These are phyloP conservation scores for Wallacemonas collosoma DNA, from an alignment of 208 protist species.

Conservation along the genomic window DNA sequence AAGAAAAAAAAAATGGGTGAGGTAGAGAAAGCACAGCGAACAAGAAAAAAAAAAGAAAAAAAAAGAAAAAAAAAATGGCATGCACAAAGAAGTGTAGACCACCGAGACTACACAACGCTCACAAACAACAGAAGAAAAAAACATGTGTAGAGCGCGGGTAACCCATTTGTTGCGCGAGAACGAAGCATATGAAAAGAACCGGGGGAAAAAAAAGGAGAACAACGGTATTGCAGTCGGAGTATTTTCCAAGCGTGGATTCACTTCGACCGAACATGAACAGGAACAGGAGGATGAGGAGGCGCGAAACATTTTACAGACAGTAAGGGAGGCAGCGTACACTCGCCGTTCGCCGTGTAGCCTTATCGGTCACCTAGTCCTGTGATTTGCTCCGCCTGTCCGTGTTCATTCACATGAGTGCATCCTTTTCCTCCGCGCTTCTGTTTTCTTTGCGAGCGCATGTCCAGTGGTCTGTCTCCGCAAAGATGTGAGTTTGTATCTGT, in stretches of 20 bases:
- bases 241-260: background rate
- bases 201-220: background rate
- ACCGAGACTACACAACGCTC: too few species aligned
- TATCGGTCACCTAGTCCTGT: background rate
- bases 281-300: background rate
- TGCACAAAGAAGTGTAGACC: constrained; percentile 1
- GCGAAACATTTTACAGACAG: too few species aligned
- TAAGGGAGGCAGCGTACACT: too few species aligned
- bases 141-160: background rate
- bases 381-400: background rate
- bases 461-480: too few species aligned
- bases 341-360: background rate
- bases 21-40: constrained; percentile 9
- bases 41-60: constrained; percentile 8
- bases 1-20: background rate
- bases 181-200: background rate
- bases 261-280: background rate
- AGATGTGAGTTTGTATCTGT: too few species aligned
- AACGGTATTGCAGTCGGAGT: background rate
- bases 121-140: background rate
- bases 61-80: background rate
- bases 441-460: too few species aligned
- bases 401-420: too few species aligned
- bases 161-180: background rate
- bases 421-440: too few species aligned